A percentile compares a stretch with the other conserved stretches of the same genome.
These are phyloP conservation scores for Fusarium phyllophilum DNA, from an alignment of 2,329 filamentous ascomycete species.

Conservation along the genomic window DNA sequence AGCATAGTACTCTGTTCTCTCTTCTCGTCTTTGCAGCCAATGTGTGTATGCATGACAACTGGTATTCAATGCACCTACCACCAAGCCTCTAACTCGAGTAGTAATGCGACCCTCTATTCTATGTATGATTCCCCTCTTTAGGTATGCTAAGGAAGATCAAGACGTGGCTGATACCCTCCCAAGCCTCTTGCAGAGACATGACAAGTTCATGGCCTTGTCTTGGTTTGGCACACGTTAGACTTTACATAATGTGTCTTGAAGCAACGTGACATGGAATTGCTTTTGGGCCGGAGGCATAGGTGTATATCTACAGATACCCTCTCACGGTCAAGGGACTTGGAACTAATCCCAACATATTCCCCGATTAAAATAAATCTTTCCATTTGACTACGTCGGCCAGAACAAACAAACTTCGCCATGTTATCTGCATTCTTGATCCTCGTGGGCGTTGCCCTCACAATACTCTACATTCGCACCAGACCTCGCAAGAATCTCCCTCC, in stretches of 20 bases:
- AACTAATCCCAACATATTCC: background rate
- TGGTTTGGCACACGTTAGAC: rapidly evolving
- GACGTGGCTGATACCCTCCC: background rate
- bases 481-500: slow-evolving; percentile 49
- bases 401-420: background rate
- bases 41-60: too few relatives aligned
- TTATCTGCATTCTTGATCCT: rapidly evolving
- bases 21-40: too few relatives aligned
- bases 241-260: rapidly evolving
- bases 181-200: background rate
- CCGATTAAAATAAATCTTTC: rapidly evolving
- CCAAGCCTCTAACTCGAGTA: rapidly evolving
- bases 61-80: too few relatives aligned
- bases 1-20: too few relatives aligned
- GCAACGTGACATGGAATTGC: background rate
- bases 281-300: rapidly evolving
- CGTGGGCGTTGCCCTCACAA: rapidly evolving
- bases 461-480: background rate
- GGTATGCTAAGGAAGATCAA: background rate
- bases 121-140: background rate
- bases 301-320: background rate
- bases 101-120: background rate
- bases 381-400: rapidly evolving
- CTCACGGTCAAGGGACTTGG: background rate
- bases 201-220: too few relatives aligned